These are phyloP conservation scores for Knufia fluminis DNA, from an alignment of 2,329 filamentous ascomycete species.

Conservation along the genomic window DNA sequence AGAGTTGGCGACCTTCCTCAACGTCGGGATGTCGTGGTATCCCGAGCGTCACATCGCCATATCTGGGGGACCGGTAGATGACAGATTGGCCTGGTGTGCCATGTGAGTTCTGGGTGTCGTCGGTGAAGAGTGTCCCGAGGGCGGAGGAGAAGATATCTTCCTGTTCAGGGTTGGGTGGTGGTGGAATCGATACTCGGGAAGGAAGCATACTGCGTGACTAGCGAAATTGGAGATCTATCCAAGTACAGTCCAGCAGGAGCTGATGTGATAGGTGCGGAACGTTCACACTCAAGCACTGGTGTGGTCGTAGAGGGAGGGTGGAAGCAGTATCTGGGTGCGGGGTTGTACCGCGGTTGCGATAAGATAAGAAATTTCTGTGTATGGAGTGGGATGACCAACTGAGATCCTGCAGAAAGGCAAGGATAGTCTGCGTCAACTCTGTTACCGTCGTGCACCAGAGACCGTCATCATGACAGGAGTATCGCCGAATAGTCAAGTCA, in stretches of 20 bases:
- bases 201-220: slow-evolving; percentile 3
- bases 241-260: not conserved
- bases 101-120: slow-evolving; percentile 46
- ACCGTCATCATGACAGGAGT: not conserved
- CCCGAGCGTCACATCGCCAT: slow-evolving; percentile 33
- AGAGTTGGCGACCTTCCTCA: slow-evolving; percentile 44
- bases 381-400: too few species aligned
- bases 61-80: slow-evolving; percentile 38
- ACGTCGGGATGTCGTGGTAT: slow-evolving; percentile 37
- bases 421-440: too few species aligned
- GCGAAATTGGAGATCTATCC: not conserved
- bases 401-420: too few species aligned
- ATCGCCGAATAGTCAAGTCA: not conserved
- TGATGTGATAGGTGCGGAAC: slow-evolving; percentile 3
- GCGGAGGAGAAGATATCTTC: slow-evolving; percentile 47
- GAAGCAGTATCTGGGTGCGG: not conserved
- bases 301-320: not conserved
- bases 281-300: not conserved
- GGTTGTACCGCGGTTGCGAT: not conserved
- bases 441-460: too few species aligned
- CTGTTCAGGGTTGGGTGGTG: slow-evolving; percentile 25
- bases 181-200: slow-evolving; percentile 14
- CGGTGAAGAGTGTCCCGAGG: slow-evolving; percentile 47
- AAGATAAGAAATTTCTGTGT: slow-evolving; percentile 9
- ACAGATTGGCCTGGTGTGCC: slow-evolving; percentile 44